These are phyloP conservation scores for Penicillium sp. DNA, from an alignment of 2,329 filamentous ascomycete genomes.

Conservation along the genomic window DNA sequence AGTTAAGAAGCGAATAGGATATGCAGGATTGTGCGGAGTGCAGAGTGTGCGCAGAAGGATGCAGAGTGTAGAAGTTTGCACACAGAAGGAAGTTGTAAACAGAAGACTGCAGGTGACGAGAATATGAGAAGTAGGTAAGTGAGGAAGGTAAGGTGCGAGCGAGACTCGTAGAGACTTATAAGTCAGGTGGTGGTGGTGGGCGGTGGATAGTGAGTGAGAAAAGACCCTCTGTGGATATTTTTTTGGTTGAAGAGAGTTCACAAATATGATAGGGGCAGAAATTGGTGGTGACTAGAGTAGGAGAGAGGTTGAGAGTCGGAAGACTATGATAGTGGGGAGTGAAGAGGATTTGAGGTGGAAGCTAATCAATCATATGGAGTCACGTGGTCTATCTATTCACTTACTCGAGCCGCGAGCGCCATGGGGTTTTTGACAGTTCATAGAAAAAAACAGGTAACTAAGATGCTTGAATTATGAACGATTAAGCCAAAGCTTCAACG, in stretches of 20 bases:
- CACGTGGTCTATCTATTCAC: conserved; percentile 6
- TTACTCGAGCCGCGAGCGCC: too few species aligned
- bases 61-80: neutral
- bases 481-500: conserved; percentile 7
- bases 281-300: conserved; percentile 2
- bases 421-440: too few species aligned
- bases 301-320: neutral
- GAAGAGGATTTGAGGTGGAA: conserved; percentile 11
- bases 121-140: neutral
- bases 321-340: conserved; percentile 10
- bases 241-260: neutral
- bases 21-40: neutral
- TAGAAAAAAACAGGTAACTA: too few species aligned
- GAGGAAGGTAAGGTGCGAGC: neutral
- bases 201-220: conserved; percentile 1
- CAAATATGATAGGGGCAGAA: neutral
- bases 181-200: neutral
- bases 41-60: neutral
- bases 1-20: conserved; percentile 2
- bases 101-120: neutral
- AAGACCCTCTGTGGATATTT: neutral
- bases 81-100: neutral
- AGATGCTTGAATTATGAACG: too few species aligned
- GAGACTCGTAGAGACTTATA: neutral
- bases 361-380: conserved; percentile 8